Evolutionary conservation across 345 rosid genomes (phyloP), one percentile per base, ranked within the genome.

Genomic region (Diplotaxis tenuifolia): DNA sequence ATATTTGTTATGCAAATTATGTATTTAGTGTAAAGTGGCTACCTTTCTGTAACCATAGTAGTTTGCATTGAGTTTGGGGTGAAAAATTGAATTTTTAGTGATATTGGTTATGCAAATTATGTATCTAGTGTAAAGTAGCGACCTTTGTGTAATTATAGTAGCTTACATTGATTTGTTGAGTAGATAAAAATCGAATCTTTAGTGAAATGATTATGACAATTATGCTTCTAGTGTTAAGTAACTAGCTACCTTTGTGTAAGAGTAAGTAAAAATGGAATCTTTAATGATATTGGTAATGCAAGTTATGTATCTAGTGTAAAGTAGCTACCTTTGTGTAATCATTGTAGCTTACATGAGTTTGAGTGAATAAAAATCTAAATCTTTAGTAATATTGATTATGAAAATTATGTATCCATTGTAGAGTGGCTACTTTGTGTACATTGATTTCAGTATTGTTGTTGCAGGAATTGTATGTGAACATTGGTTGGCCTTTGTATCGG

Each of bases 401-500:
- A 3, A 25, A 25, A 25, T 25, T 25, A 25, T 25, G 1, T 25
- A 25, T 25, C 28, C 4, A n/a, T n/a, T 9, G 12, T 34, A 9
- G 9, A 9, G 40, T 34, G 9, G 40, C 40, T 34, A 9, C 9
- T 8, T 31, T 2, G 36, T 25, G 22, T 25, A 23, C 45, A 32
- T 49, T 64, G 72, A 59, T 64, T 28, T 0, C 27, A 75, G 22
- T 45, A 52, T 45, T 56, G 38, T 16, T 23, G 66, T 65, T 22
- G 36, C 86, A 95, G 99, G 99, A 92, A 42, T 65, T 95, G 79
- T 95, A 95, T 75, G 65, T 90, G 71, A 72, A 86, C 76, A 86
- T 95, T 54, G 94, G 93, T 56, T 90, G 98, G 99, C 99, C 99
- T 72, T 79, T 95, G 76, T 95, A 92, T 75, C 86, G 96, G 59